These are phyloP conservation scores for Terana coerulea DNA, from an alignment of 768 basidiomycete species.

Conservation along the genomic window DNA sequence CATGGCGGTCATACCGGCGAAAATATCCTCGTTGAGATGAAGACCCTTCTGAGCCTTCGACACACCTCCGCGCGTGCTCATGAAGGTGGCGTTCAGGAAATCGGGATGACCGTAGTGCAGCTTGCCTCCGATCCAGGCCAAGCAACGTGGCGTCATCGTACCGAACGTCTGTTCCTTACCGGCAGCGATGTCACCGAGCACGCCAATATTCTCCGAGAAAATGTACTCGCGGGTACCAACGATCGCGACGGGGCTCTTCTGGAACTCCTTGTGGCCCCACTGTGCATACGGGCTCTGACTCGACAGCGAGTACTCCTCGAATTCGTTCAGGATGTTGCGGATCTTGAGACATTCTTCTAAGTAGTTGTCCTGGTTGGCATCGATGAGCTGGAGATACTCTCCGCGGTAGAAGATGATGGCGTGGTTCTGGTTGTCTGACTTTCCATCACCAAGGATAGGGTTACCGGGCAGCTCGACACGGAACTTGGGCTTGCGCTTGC, in stretches of 20 bases:
- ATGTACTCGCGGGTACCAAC: conserved; percentile 99
- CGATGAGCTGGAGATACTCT: conserved; percentile 98
- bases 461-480: conserved; percentile 96
- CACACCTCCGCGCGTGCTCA: conserved; percentile 97
- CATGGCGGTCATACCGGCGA: conserved; percentile 98
- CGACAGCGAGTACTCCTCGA: conserved; percentile 89
- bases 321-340: conserved; percentile 94
- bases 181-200: conserved; percentile 97
- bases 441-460: conserved; percentile 97
- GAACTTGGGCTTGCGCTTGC: conserved; percentile 95
- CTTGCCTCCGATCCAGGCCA: conserved; percentile 98
- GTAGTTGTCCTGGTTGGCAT: conserved; percentile 99
- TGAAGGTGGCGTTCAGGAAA: conserved; percentile 97
- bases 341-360: conserved; percentile 99
- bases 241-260: conserved; percentile 89
- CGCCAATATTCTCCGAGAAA: conserved; percentile 99
- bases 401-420: conserved; percentile 99
- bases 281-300: conserved; percentile 95
- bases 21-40: conserved; percentile 99
- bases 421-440: conserved; percentile 99
- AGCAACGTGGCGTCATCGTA: conserved; percentile 91
- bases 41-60: conserved; percentile 99
- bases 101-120: conserved; percentile 99
- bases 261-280: conserved; percentile 93
- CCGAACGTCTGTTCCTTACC: conserved; percentile 99